Conservation (phyloP, 371 early-diverging fungal species). For the Dinochytrium kinnereticum region DNA sequence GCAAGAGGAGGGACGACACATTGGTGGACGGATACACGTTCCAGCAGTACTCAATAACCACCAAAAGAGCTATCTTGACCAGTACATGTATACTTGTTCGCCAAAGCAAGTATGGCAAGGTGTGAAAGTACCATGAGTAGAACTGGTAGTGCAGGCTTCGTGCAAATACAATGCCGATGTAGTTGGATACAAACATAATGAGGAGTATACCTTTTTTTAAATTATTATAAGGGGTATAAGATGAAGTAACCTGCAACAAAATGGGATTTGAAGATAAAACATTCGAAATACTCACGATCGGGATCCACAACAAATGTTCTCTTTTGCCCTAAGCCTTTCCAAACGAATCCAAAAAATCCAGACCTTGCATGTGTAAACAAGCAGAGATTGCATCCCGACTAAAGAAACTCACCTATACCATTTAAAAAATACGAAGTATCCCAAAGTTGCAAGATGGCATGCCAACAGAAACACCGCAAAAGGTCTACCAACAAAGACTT, state of each 20-base stretch:
- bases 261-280: neutral
- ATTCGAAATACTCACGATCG: constrained; percentile 9
- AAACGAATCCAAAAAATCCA: constrained; percentile 16
- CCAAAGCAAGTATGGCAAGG: constrained; percentile 82
- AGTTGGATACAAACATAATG: constrained; percentile 79
- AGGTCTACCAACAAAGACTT: constrained; percentile 63
- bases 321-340: neutral
- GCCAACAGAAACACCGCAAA: constrained; percentile 68
- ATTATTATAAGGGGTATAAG: neutral
- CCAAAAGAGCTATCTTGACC: constrained; percentile 46
- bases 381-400: neutral
- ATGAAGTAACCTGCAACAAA: neutral
- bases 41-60: constrained; percentile 73
- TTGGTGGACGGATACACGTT: constrained; percentile 77
- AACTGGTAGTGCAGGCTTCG: constrained; percentile 94
- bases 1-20: constrained; percentile 58
- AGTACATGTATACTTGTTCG: constrained; percentile 33
- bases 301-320: neutral
- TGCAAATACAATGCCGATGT: constrained; percentile 87
- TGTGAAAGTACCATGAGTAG: constrained; percentile 91
- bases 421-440: constrained; percentile 59
- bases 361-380: neutral
- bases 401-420: constrained; percentile 44
- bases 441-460: constrained; percentile 64
- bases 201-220: constrained; percentile 63